Evolutionary conservation across 108 stramenopile species (phyloP), one percentile per base, ranked within the genome.

Genomic region (Skeletonema tropicum): DNA sequence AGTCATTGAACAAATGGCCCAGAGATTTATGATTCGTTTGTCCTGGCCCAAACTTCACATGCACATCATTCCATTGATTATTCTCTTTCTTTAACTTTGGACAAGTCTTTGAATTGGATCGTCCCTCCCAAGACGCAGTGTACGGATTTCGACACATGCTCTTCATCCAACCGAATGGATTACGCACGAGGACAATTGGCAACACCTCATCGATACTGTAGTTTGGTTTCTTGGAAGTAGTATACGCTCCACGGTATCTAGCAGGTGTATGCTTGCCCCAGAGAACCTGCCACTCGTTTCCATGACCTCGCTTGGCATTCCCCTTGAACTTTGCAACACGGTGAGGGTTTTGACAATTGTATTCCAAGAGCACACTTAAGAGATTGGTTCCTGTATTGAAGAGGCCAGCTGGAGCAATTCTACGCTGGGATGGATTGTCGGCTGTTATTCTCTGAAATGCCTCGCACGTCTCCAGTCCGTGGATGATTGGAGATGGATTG

Each of bases 341-440:
- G 74, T 80, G 71, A 0, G 78, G 85, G 57, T 78, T 77, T n/a
- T 70, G 58, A 67, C 93, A 96, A 77, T 94, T 94, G 41, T 68
- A 66, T 19, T 86, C 69, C 11, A 94, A 38, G 30, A 92, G 55
- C 11, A 87, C 77, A n/a, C 67, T 68, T 17, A 97, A 57, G 10
- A 92, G 66, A 65, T 97, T 97, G 58, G 96, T 97, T 5, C 96
- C 96, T 1, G 96, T 92, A 68, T 93, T 93, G 83, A 97, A 97
- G 33, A 94, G 57, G 12, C 94, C 93, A 0, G 88, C 88, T 0
- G 78, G 82, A 6, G 74, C 77, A n/a, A 79, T 69, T 3, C 77
- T 68, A 31, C 79, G 68, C 39, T 83, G 59, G n/a, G 67, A 64
- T 32, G 82, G 82, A 42, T 73, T 68, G 29, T 72, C 64, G 6